Base-by-base conservation (phyloP, 1,284 basidiomycete genomes). In the Moesziomyces sp. region DNA sequence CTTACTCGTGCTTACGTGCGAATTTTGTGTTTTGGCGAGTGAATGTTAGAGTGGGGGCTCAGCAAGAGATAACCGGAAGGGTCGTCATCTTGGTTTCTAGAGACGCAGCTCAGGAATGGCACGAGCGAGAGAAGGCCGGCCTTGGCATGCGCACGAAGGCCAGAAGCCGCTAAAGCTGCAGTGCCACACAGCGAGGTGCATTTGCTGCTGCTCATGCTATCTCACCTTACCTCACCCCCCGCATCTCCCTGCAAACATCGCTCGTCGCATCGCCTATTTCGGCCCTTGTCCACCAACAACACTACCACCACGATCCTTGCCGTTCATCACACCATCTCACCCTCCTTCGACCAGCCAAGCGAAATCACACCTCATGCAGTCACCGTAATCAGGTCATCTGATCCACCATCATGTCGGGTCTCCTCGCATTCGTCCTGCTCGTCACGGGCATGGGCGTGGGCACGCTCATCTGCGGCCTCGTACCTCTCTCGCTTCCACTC, bases 401-500 rank as follows among this genome's bases (percentile, higher is more conserved):
- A 19, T 42, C 45, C 21, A 30, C 6, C 38, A 46, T n/a, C 43
- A 74, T 74, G 71, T 61, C 64, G 46, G 58, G 58, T 28, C 61
- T 74, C 23, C 21, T 68, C 35, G 58, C 59, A 2, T 74, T 74
- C 24, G 33, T 65, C 23, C 42, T 74, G 46, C 53, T 74, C 8
- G 49, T 65, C 7, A 55, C 53, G 47, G 64, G 65, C 42, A 81
- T 83, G 82, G 72, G 66, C 23, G 52, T 79, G 13, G 74, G 78
- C 43, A 82, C 80, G 33, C 77, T 81, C 53, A 35, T 77, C 38
- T 68, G 77, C 50, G 82, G 81, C 38, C 59, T 65, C 5, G 33
- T 80, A 19, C 82, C 82, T 0, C 74, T 83, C 16, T 68, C 59
- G 19, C 64, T 83, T 18, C 68, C 68, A 3, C 69, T 83, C 16